Evolutionary conservation across 768 basidiomycete genomes (phyloP), one percentile per base, ranked within the genome.

Genomic region (Sistotremastrum suecicum): DNA sequence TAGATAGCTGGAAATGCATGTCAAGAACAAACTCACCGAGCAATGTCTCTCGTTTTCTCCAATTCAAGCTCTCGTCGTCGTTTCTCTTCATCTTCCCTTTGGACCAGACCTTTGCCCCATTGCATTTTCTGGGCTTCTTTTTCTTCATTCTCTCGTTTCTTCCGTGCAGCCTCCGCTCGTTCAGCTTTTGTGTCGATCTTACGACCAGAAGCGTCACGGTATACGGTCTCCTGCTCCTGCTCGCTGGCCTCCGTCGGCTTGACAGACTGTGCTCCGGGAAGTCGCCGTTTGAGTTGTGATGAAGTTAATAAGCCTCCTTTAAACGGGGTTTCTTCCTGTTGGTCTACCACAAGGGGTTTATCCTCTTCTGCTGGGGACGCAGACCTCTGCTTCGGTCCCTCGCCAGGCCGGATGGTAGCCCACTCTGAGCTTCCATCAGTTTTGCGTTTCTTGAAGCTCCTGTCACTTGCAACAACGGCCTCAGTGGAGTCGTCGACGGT

Each of bases 41-140:
- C 83, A 50, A 97, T 82, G 11, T 77, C 72, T 48, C 68, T 70
- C 8, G 64, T 65, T 48, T 67, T 72, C 61, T 82, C 77, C 53
- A 75, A 78, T 60, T 86, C 80, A 56, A 86, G 58, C 48, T 88
- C 78, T 47, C 62, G 56, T 56, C 64, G 74, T 58, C 69, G 65
- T 57, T 72, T 74, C 63, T 91, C 86, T 44, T 70, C 65, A 49
- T 91, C 84, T 28, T 86, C 82, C 49, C 79, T 67, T 65, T 98
- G 95, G 36, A 90, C 83, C 34, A 98, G 56, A 32, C 95, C 95
- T 62, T 94, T 98, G 1, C 89, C 90, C 95, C 95, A 98, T 59
- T 94, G 87, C 87, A 94, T 90, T 67, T 88, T 92, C 58, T 75
- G 67, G 42, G 83, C 83, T 57, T 94, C 88, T 57, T 76, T 78